Conservation (phyloP, 306 rosid genomes). For the Lagenaria siceraria region DNA sequence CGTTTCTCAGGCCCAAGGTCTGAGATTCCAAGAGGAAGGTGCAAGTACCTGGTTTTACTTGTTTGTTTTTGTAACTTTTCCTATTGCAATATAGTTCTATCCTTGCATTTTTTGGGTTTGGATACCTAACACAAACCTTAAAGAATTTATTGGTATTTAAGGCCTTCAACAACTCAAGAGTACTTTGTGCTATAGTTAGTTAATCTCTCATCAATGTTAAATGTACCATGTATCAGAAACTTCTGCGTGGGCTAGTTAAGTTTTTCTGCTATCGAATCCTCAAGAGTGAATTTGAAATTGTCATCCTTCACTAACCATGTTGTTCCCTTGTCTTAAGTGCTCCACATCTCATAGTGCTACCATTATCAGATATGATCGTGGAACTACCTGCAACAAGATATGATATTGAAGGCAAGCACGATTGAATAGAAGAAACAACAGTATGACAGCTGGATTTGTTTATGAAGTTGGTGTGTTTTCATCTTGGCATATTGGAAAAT, state of each 20-base stretch:
- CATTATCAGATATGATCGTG: constrained; percentile 63
- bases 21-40: not conserved
- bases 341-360: too few relatives aligned
- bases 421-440: constrained; percentile 38
- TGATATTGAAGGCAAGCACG: constrained; percentile 18
- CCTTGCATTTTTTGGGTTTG: too few relatives aligned
- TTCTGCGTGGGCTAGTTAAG: constrained; percentile 54
- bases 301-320: constrained; percentile 52
- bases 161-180: constrained; percentile 85
- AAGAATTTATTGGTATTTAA: constrained; percentile 38
- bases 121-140: not conserved
- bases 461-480: constrained; percentile 38
- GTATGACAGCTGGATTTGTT: constrained; percentile 27
- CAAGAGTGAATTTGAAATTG: constrained; percentile 52
- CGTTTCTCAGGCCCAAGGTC: not conserved
- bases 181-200: constrained; percentile 72
- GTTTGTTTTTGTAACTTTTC: too few relatives aligned
- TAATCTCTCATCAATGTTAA: constrained; percentile 66
- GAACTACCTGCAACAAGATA: constrained; percentile 63
- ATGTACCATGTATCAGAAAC: constrained; percentile 61
- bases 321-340: constrained; percentile 16
- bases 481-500: constrained; percentile 59
- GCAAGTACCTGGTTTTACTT: too few relatives aligned
- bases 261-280: constrained; percentile 68
- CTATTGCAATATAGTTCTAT: too few relatives aligned